Percentiles rank a stretch among this genome's conserved stretches.
phyloP scores from a whole-genome alignment of 441 rosid genomes.

The Pelargonium australe region DNA sequence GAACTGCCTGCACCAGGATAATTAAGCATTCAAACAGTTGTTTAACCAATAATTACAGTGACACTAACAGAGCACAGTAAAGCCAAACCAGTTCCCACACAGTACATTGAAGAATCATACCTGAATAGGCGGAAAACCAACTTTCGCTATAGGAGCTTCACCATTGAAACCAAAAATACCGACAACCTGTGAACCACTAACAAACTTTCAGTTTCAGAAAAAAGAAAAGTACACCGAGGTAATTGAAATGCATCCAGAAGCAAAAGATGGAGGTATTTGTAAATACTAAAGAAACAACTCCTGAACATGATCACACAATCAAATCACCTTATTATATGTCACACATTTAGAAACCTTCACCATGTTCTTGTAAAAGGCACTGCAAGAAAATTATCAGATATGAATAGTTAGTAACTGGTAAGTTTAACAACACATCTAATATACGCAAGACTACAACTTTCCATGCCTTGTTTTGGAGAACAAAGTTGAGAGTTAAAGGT shows the following conservation, averaged over 20 bases:
- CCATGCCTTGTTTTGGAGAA: background rate
- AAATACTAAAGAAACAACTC: background rate
- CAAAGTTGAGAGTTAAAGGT: background rate
- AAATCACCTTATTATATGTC: constrained; percentile 63
- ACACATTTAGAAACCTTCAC: constrained; percentile 80
- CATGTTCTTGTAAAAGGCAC: constrained; percentile 84
- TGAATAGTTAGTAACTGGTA: background rate
- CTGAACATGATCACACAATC: background rate
- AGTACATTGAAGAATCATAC: constrained; percentile 29
- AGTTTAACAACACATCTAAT: background rate
- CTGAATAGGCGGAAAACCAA: constrained; percentile 89
- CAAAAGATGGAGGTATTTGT: background rate
- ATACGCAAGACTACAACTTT: background rate
- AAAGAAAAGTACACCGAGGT: background rate
- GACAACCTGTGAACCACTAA: constrained; percentile 42
- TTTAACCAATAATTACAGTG: background rate
- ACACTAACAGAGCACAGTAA: background rate
- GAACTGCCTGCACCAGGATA: constrained; percentile 61
- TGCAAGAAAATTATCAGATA: constrained; percentile 27
- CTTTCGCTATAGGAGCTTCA: constrained; percentile 91
- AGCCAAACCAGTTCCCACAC: background rate
- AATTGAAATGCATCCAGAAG: background rate
- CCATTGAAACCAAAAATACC: constrained; percentile 91
- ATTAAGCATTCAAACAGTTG: background rate
- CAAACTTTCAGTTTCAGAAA: background rate